Conservation (phyloP, 169 alveolate species). For the Plasmodium vivax region DNA sequence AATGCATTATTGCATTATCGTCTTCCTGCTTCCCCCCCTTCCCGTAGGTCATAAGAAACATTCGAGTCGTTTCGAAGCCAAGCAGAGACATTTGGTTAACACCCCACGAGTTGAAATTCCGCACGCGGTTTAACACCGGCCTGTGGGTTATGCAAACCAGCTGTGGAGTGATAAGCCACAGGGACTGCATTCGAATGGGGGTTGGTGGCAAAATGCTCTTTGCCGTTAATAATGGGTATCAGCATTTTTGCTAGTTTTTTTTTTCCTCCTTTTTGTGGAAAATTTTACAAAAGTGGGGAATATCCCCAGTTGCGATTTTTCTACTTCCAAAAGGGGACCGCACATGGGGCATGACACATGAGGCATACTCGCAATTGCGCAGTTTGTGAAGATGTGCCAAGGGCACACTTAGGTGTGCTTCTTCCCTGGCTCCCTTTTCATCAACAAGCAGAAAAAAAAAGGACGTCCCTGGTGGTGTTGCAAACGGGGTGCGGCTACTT, state of each 20-base stretch:
- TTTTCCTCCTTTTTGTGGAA: slow-evolving; percentile 3
- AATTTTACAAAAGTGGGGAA: slow-evolving; percentile 1
- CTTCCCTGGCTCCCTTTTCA: not conserved
- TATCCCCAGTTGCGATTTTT: not conserved
- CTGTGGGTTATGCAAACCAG: slow-evolving; percentile 91
- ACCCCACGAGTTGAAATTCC: slow-evolving; percentile 90
- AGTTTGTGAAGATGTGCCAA: not conserved
- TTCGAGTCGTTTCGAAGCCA: slow-evolving; percentile 92
- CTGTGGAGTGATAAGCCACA: slow-evolving; percentile 88
- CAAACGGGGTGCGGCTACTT: not conserved
- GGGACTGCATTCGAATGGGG: slow-evolving; percentile 92
- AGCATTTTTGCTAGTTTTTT: slow-evolving; percentile 86
- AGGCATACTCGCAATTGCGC: not conserved
- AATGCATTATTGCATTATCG: not conserved
- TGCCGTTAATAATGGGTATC: slow-evolving; percentile 91
- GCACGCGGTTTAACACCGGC: slow-evolving; percentile 91
- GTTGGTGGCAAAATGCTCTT: slow-evolving; percentile 91
- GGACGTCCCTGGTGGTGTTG: not conserved
- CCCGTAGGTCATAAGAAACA: slow-evolving; percentile 86
- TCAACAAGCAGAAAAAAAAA: not conserved
- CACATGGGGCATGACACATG: no score
- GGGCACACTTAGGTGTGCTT: not conserved
- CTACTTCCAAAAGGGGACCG: not conserved
- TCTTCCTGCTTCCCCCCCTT: slow-evolving; percentile 6
- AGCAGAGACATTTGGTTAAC: slow-evolving; percentile 93